Evolutionary conservation across 805 yeast genomes (phyloP), one percentile per base, ranked within the genome.

Genomic region (Babjeviella inositovora): DNA sequence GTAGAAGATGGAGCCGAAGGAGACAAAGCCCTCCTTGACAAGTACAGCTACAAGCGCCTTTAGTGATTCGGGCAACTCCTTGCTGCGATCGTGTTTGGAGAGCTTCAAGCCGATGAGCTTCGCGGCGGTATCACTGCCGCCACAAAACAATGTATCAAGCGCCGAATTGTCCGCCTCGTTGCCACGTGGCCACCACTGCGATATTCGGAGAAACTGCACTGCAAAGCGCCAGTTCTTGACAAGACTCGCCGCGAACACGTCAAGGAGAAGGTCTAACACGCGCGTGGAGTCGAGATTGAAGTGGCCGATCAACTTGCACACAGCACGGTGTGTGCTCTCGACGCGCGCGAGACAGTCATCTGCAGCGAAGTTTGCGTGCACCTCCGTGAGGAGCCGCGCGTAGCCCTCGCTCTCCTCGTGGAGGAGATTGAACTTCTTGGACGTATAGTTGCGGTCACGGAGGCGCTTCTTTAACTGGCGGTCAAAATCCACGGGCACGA

Each of bases 401-500:
- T 67, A 84, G 1, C 95, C 96, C 38, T 75, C 82, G 13, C 70
- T 52, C 30, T 76, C 76, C 42, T 85, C 94, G 23, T 70, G 65
- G 6, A 80, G 35, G 10, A 82, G 49, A 28, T 77, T 75, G 47
- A 54, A 81, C 32, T 71, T 67, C 37, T 57, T 57, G 29, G 68
- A 53, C 25, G 70, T 51, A 40, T 53, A 52, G 35, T 48, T 37
- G 41, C 57, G 48, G 37, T 64, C 50, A 43, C 63, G 29, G 39
- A 48, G 34, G 23, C 41, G 27, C 23, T 49, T 35, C 33, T 53
- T 47, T 35, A 54, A 34, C 19, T 49, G 46, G 14, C 49, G 53
- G 8, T 45, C 55, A 18, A 61, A 44, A 17, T 33, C 34, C 9
- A 28, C 7, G 38, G 39, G 28, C 34, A 47, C 24, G 6, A 50